Conservation (phyloP, 2,329 filamentous ascomycete genomes). For the Davidsoniella eucalypti region DNA sequence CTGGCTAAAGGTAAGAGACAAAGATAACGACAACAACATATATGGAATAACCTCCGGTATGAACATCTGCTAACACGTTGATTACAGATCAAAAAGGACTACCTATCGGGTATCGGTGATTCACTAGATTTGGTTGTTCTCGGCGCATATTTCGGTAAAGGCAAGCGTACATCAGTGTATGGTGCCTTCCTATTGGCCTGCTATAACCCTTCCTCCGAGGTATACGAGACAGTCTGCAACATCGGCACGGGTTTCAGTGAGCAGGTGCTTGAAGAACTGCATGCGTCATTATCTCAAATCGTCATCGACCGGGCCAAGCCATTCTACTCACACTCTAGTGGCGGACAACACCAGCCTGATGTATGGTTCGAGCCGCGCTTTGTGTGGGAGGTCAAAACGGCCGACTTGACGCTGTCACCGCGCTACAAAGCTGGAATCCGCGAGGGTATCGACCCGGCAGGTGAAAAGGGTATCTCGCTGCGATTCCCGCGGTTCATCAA, state of each 20-base stretch:
- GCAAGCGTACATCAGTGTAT: constrained; percentile 90
- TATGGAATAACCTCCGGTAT: too few relatives aligned
- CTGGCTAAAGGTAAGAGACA: constrained; percentile 67
- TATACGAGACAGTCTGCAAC: constrained; percentile 93
- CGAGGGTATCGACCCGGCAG: constrained; percentile 56
- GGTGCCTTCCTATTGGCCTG: constrained; percentile 91
- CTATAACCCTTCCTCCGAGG: constrained; percentile 65
- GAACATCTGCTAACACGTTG: background rate
- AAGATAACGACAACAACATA: background rate
- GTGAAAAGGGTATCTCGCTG: constrained; percentile 68
- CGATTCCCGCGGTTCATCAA: constrained; percentile 90
- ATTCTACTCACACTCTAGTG: constrained; percentile 75
- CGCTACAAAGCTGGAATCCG: constrained; percentile 81
- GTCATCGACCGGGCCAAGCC: constrained; percentile 85
- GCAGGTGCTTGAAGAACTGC: constrained; percentile 74
- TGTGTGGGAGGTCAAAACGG: constrained; percentile 97
- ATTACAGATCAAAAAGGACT: constrained; percentile 82
- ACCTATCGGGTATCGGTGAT: constrained; percentile 83
- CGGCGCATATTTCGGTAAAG: constrained; percentile 84
- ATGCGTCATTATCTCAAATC: constrained; percentile 56
- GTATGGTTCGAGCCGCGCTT: constrained; percentile 93
- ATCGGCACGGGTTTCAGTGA: constrained; percentile 96
- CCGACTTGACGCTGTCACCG: constrained; percentile 82
- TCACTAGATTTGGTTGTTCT: constrained; percentile 92
- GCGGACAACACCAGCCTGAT: constrained; percentile 85